phyloP scores from a whole-genome alignment of 139 green algal species.

The Spirogloea muscicola region DNA sequence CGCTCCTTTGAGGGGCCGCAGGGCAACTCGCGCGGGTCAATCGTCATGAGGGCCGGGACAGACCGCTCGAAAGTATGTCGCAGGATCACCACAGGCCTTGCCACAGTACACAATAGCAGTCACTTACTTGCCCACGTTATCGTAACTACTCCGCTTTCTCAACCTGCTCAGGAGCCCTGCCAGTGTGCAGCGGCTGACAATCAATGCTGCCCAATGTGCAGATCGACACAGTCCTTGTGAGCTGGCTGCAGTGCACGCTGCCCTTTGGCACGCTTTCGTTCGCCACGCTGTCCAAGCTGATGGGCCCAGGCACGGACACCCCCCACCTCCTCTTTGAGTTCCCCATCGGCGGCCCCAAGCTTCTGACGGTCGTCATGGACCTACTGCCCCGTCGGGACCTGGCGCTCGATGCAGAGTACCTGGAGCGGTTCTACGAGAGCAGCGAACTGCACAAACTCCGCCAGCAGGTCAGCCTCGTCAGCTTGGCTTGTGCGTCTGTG shows the following conservation, averaged over 20 bases:
- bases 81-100: too few relatives aligned
- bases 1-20: background rate
- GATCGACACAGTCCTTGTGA: slow-evolving; percentile 14
- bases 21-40: background rate
- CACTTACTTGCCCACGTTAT: too few relatives aligned
- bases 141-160: too few relatives aligned
- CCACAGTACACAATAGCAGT: too few relatives aligned
- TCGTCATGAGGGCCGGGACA: background rate
- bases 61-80: slow-evolving; percentile 2
- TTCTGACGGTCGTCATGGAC: slow-evolving; percentile 9
- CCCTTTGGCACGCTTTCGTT: slow-evolving; percentile 16
- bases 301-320: slow-evolving; percentile 16
- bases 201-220: too few relatives aligned
- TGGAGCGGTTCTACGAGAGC: background rate
- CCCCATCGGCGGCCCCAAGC: slow-evolving; percentile 5
- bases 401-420: slow-evolving; percentile 1
- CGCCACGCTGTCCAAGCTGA: slow-evolving; percentile 22
- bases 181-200: too few relatives aligned
- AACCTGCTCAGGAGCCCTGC: too few relatives aligned
- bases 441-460: background rate
- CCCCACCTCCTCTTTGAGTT: slow-evolving; percentile 34
- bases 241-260: slow-evolving; percentile 21
- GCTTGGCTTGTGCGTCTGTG: too few relatives aligned
- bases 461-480: background rate
- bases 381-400: background rate